Conservation (phyloP, 2,329 filamentous ascomycete genomes). For the Penicillium sp. region DNA sequence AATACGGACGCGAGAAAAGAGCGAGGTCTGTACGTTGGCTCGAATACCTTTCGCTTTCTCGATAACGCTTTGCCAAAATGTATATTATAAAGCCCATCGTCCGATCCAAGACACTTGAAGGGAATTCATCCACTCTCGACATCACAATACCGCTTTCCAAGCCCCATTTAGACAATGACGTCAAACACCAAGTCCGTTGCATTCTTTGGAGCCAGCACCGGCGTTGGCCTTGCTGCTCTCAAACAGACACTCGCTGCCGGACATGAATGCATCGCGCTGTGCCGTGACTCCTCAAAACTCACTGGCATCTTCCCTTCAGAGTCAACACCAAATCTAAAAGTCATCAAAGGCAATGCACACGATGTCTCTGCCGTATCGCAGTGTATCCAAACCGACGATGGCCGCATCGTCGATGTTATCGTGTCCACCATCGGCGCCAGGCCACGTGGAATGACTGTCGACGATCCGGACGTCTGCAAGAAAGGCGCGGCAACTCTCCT, state of each 20-base stretch:
- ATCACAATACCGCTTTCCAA: background rate
- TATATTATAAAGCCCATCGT: background rate
- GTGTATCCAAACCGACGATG: constrained; percentile 27
- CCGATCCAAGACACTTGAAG: background rate
- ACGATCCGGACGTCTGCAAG: constrained; percentile 36
- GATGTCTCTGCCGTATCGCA: constrained; percentile 42
- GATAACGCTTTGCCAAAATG: background rate
- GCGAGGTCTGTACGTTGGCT: background rate
- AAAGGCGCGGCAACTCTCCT: constrained; percentile 31
- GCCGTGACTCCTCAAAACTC: constrained; percentile 51
- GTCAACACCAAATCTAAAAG: constrained; percentile 41
- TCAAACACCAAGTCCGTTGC: constrained; percentile 34
- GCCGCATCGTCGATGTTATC: constrained; percentile 42
- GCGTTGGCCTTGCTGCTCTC: constrained; percentile 46
- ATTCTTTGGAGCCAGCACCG: constrained; percentile 55
- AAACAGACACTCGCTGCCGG: constrained; percentile 45
- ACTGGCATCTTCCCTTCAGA: constrained; percentile 40
- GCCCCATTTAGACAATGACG: constrained; percentile 3
- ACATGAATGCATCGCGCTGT: constrained; percentile 48
- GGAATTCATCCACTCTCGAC: background rate
- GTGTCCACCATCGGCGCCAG: constrained; percentile 48
- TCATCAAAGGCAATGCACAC: constrained; percentile 49
- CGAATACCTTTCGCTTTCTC: background rate
- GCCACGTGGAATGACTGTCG: constrained; percentile 29
- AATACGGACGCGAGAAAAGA: constrained; percentile 1